A percentile compares a stretch with the other conserved stretches of the same genome.
Conservation (phyloP, 257 asterid species). For the Nyctanthes arbortristis region DNA sequence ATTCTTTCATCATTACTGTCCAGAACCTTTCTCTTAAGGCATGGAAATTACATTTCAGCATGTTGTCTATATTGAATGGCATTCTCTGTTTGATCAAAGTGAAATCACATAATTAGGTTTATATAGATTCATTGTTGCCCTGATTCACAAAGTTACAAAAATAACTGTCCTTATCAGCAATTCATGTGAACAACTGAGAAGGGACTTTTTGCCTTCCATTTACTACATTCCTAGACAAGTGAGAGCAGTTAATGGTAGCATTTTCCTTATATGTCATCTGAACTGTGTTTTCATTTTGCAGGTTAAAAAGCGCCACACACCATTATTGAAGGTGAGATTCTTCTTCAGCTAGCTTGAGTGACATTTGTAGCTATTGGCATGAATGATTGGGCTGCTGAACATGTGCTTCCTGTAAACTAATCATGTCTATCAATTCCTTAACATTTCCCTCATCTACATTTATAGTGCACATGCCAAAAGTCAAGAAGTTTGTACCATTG, state of each 20-base stretch:
- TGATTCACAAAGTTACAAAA: slow-evolving; percentile 10
- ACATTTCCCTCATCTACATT: background rate
- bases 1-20: background rate
- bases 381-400: background rate
- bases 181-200: background rate
- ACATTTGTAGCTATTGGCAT: slow-evolving; percentile 10
- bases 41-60: slow-evolving; percentile 3
- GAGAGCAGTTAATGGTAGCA: slow-evolving; percentile 1
- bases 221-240: background rate
- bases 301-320: slow-evolving; percentile 83
- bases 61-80: background rate
- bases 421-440: background rate
- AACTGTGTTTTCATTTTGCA: slow-evolving; percentile 31
- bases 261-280: background rate
- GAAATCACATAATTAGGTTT: background rate
- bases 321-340: slow-evolving; percentile 74
- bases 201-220: background rate
- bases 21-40: slow-evolving; percentile 4
- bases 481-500: background rate
- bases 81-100: background rate
- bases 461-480: background rate
- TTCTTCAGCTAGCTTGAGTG: slow-evolving; percentile 2
- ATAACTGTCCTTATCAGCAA: background rate
- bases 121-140: background rate
- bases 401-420: background rate